These are phyloP conservation scores for Strigomonas culicis DNA, from an alignment of 208 protist genomes.

Conservation along the genomic window DNA sequence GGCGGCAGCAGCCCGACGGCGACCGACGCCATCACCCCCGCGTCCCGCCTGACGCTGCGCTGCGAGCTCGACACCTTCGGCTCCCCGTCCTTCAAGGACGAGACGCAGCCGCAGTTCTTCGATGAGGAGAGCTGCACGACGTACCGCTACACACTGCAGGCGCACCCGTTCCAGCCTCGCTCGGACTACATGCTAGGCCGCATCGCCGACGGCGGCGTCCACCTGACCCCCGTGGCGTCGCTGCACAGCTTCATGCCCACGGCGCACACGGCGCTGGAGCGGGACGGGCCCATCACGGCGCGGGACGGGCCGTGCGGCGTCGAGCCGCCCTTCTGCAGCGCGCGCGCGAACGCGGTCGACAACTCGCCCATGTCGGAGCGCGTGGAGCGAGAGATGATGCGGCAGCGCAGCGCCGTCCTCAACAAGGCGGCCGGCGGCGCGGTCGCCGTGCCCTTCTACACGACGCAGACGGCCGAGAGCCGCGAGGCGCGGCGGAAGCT, in stretches of 20 bases:
- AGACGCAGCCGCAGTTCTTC: slow-evolving; percentile 20
- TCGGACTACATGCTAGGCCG: slow-evolving; percentile 71
- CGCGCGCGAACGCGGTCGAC: slow-evolving; percentile 25
- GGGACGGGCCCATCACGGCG: slow-evolving; percentile 2
- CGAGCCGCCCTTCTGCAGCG: slow-evolving; percentile 33
- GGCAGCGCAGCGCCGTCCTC: slow-evolving; percentile 70
- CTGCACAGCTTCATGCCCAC: slow-evolving; percentile 36
- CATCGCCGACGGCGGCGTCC: slow-evolving; percentile 46
- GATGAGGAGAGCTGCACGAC: neutral
- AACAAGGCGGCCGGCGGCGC: slow-evolving; percentile 57
- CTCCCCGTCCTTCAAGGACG: slow-evolving; percentile 46
- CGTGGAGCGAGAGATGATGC: slow-evolving; percentile 58
- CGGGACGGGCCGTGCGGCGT: slow-evolving; percentile 27
- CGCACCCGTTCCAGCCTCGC: slow-evolving; percentile 55
- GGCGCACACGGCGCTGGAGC: slow-evolving; percentile 9
- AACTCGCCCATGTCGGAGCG: slow-evolving; percentile 32
- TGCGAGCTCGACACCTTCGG: slow-evolving; percentile 76
- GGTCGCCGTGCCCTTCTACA: slow-evolving; percentile 51
- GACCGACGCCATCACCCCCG: slow-evolving; percentile 10
- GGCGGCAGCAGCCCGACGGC: neutral
- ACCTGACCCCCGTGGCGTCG: slow-evolving; percentile 64
- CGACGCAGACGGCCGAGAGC: slow-evolving; percentile 50
- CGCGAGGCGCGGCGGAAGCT: slow-evolving; percentile 38
- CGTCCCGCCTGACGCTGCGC: slow-evolving; percentile 67
- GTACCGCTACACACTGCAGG: slow-evolving; percentile 68